Percentiles rank a stretch among this genome's conserved stretches.
phyloP scores from a whole-genome alignment of 305 asterid species.

The Stenogyne calaminthoides region DNA sequence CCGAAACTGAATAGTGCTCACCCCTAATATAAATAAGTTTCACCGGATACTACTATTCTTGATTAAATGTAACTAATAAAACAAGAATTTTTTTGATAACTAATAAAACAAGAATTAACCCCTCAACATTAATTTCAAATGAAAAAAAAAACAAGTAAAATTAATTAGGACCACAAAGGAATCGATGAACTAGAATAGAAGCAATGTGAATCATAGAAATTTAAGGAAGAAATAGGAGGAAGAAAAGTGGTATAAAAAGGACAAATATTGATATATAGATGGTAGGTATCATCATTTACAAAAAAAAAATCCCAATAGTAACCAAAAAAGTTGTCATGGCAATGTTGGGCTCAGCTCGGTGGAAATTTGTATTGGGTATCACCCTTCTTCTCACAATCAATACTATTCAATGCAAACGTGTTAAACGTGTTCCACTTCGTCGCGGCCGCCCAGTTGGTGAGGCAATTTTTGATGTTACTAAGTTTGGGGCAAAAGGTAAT shows the following conservation, averaged over 20 bases:
- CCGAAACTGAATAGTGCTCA: too few relatives aligned
- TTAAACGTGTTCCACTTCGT: not conserved
- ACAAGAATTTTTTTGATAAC: too few relatives aligned
- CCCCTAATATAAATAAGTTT: too few relatives aligned
- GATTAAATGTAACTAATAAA: too few relatives aligned
- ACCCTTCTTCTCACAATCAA: conserved; percentile 19
- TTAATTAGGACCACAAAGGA: conserved; percentile 4
- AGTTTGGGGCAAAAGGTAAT: conserved; percentile 41
- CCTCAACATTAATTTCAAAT: too few relatives aligned
- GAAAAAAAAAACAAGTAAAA: not conserved
- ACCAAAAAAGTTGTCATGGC: conserved; percentile 23
- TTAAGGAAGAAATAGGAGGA: not conserved
- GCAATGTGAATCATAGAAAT: conserved; percentile 18
- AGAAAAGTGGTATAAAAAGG: not conserved
- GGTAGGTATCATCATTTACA: not conserved
- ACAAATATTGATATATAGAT: not conserved
- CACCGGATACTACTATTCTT: too few relatives aligned
- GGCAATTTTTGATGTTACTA: conserved; percentile 41
- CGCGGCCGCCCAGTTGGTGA: conserved; percentile 23
- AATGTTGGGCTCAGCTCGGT: conserved; percentile 16
- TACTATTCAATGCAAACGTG: conserved; percentile 8
- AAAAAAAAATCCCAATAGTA: not conserved
- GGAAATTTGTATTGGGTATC: conserved; percentile 16
- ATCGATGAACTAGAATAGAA: conserved; percentile 16
- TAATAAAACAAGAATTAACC: too few relatives aligned